phyloP scores from a whole-genome alignment of 805 yeast species.

The Kregervanrija fluxuum region DNA sequence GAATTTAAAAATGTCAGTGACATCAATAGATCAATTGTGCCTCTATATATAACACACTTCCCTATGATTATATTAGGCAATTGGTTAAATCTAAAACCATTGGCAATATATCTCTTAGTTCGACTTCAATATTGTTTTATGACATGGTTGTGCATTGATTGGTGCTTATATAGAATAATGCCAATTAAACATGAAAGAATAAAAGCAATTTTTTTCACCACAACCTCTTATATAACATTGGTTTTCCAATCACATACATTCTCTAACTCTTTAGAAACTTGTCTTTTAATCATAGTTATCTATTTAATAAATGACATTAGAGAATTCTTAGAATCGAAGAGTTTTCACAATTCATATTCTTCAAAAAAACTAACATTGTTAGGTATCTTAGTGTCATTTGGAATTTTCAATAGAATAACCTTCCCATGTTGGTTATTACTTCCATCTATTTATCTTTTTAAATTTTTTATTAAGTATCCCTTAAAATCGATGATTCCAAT shows the following conservation, averaged over 20 bases:
- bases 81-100: slow-evolving; percentile 32
- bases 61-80: slow-evolving; percentile 45
- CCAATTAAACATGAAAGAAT: slow-evolving; percentile 28
- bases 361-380: slow-evolving; percentile 16
- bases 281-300: slow-evolving; percentile 42
- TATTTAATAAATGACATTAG: slow-evolving; percentile 37
- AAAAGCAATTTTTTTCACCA: slow-evolving; percentile 40
- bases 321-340: slow-evolving; percentile 9
- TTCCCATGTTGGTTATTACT: slow-evolving; percentile 67
- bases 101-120: slow-evolving; percentile 43
- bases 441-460: slow-evolving; percentile 46
- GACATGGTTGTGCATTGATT: slow-evolving; percentile 28
- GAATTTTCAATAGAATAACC: slow-evolving; percentile 79
- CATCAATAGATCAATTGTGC: slow-evolving; percentile 68
- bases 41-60: slow-evolving; percentile 61
- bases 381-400: slow-evolving; percentile 55
- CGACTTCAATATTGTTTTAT: slow-evolving; percentile 38
- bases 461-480: slow-evolving; percentile 30
- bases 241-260: slow-evolving; percentile 81
- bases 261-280: slow-evolving; percentile 79
- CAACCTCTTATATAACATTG: slow-evolving; percentile 63
- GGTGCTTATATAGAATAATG: slow-evolving; percentile 23
- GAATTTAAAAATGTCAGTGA: slow-evolving; percentile 47
- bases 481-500: slow-evolving; percentile 31
- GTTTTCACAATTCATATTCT: neutral